A percentile compares a stretch with the other conserved stretches of the same genome.
Conservation (phyloP, 2,329 filamentous ascomycete species). For the Stachybotrys echinatus region DNA sequence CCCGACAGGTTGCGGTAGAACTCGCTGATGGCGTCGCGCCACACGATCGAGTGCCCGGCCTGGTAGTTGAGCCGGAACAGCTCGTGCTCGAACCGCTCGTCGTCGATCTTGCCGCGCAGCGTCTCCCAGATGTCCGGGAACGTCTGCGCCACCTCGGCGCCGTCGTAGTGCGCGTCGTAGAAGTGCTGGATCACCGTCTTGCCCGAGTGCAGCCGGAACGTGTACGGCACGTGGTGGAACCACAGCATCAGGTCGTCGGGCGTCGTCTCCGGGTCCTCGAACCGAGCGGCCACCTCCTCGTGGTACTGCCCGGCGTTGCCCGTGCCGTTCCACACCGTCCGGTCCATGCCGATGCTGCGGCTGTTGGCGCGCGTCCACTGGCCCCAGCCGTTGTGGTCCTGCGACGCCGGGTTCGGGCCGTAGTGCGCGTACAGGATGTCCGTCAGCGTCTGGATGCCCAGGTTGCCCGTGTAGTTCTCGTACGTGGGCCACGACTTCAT, state of each 20-base stretch:
- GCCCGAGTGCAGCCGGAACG: slow-evolving; percentile 53
- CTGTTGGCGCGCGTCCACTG: slow-evolving; percentile 64
- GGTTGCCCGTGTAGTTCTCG: slow-evolving; percentile 65
- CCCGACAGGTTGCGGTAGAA: slow-evolving; percentile 59
- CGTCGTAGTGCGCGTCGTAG: slow-evolving; percentile 57
- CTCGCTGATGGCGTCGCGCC: slow-evolving; percentile 61
- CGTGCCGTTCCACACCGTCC: slow-evolving; percentile 44
- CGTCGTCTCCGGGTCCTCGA: slow-evolving; percentile 56
- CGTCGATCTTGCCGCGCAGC: slow-evolving; percentile 52
- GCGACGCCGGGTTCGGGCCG: slow-evolving; percentile 61
- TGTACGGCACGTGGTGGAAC: slow-evolving; percentile 72
- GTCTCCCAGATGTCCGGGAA: slow-evolving; percentile 51
- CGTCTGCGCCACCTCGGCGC: slow-evolving; percentile 53
- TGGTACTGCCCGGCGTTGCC: slow-evolving; percentile 40
- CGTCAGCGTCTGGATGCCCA: slow-evolving; percentile 64
- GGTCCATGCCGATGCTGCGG: slow-evolving; percentile 62
- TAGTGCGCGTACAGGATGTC: slow-evolving; percentile 59
- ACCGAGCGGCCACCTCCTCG: slow-evolving; percentile 49
- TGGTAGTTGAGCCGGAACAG: slow-evolving; percentile 58
- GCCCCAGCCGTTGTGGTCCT: slow-evolving; percentile 64
- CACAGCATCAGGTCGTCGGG: slow-evolving; percentile 65
- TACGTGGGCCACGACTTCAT: slow-evolving; percentile 68
- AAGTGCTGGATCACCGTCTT: slow-evolving; percentile 66
- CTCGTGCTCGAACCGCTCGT: slow-evolving; percentile 53
- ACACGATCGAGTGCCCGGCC: slow-evolving; percentile 64